These are phyloP conservation scores for Eragrostis nindensis DNA, from an alignment of 176 grass and related monocot genomes.

Conservation along the genomic window DNA sequence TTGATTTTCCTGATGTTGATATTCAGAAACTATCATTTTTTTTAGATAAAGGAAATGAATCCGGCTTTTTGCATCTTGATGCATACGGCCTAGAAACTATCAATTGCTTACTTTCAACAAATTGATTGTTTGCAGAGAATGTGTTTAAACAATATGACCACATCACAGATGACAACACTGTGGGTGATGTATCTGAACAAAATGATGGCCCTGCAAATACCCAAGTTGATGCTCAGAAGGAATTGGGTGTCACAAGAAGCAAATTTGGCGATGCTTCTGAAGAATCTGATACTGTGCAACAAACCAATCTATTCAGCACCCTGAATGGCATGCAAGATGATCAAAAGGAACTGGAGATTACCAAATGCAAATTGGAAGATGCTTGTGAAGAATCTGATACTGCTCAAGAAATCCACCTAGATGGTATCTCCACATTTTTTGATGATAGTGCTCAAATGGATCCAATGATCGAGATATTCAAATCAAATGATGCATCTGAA, in stretches of 20 bases:
- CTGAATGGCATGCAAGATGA: conserved; percentile 18
- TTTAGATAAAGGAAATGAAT: too few relatives aligned
- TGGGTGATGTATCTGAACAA: conserved; percentile 7
- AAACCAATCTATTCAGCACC: too few relatives aligned
- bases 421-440: not conserved
- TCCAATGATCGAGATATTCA: not conserved
- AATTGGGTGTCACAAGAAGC: not conserved
- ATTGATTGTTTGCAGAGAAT: not conserved
- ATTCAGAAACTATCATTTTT: not conserved
- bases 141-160: not conserved
- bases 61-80: not conserved
- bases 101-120: conserved; percentile 22
- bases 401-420: not conserved
- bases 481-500: conserved; percentile 18
- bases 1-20: conserved; percentile 15
- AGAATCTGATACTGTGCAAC: conserved; percentile 22
- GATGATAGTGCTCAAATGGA: conserved; percentile 25
- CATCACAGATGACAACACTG: not conserved
- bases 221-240: not conserved
- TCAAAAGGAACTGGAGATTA: conserved; percentile 15
- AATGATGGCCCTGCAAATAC: not conserved
- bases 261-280: not conserved
- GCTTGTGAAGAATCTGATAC: not conserved
- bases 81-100: too few relatives aligned
- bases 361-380: conserved; percentile 15